Percentiles rank a stretch among this genome's conserved stretches.
These are phyloP conservation scores for Clarireedia monteithiana DNA, from an alignment of 2,329 filamentous ascomycete species.

Conservation along the genomic window DNA sequence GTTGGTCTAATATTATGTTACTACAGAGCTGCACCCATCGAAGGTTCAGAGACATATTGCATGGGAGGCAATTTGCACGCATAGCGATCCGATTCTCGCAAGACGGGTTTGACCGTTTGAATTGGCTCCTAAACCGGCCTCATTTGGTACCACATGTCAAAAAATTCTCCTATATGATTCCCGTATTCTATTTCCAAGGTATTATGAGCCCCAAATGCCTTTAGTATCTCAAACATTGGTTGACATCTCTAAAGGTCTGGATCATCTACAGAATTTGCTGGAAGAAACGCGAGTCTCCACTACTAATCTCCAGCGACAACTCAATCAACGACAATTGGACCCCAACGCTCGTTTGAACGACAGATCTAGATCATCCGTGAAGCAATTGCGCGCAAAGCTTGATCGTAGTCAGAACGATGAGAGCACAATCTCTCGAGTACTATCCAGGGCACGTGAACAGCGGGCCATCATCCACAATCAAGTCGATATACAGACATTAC, in stretches of 20 bases:
- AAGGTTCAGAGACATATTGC: constrained; percentile 41
- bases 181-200: constrained; percentile 50
- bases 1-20: not conserved
- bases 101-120: constrained; percentile 39
- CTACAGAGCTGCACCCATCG: constrained; percentile 36
- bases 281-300: constrained; percentile 6
- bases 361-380: constrained; percentile 8
- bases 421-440: constrained; percentile 13
- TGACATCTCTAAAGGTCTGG: constrained; percentile 4
- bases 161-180: constrained; percentile 53
- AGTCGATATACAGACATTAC: constrained; percentile 18
- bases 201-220: not conserved
- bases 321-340: constrained; percentile 2
- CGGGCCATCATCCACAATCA: constrained; percentile 16
- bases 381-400: constrained; percentile 11
- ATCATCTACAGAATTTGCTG: constrained; percentile 5
- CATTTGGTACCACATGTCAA: constrained; percentile 46
- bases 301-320: constrained; percentile 4
- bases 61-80: constrained; percentile 42
- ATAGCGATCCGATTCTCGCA: constrained; percentile 30
- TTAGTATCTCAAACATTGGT: not conserved
- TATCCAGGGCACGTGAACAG: constrained; percentile 21
- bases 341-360: constrained; percentile 4
- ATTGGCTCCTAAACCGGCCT: constrained; percentile 39
- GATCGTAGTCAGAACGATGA: constrained; percentile 11